Evolutionary conservation across 495 filamentous ascomycete species (phyloP).

Genomic region (Daldinia concentrica): DNA sequence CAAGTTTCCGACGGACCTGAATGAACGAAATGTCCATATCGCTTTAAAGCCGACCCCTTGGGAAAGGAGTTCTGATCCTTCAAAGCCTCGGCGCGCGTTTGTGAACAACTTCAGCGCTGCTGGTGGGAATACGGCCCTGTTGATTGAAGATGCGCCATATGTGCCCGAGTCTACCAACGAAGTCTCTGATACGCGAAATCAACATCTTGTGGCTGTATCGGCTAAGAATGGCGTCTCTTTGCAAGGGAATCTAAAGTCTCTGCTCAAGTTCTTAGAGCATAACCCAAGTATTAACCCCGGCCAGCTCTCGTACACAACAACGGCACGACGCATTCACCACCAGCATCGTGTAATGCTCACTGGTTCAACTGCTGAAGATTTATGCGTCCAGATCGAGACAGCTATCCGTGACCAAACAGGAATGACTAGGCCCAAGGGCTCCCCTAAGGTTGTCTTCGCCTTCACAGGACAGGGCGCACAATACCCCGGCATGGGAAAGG

Average conservation of each 20-base stretch:
- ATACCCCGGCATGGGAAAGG: conserved; percentile 64
- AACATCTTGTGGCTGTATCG: conserved; percentile 58
- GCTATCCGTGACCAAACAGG: background rate
- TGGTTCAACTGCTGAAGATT: conserved; percentile 49
- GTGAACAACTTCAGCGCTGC: conserved; percentile 65
- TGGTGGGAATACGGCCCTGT: conserved; percentile 62
- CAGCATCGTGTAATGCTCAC: conserved; percentile 63
- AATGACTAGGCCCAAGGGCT: conserved; percentile 19
- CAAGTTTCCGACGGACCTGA: conserved; percentile 67
- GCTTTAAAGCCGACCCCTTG: conserved; percentile 58
- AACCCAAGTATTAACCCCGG: conserved; percentile 45
- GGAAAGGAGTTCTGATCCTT: conserved; percentile 4
- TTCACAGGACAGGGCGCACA: conserved; percentile 55
- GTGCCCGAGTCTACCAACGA: background rate
- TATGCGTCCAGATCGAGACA: conserved; percentile 9
- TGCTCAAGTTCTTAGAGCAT: conserved; percentile 56
- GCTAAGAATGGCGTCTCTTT: conserved; percentile 52
- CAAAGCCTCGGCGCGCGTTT: conserved; percentile 52
- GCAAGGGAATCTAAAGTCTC: conserved; percentile 40
- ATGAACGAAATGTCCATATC: conserved; percentile 61
- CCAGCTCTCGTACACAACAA: conserved; percentile 74
- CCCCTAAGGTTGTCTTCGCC: conserved; percentile 46
- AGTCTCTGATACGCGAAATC: conserved; percentile 46
- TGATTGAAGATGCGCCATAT: conserved; percentile 60
- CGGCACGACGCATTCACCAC: conserved; percentile 75